Base-by-base conservation (phyloP, 495 filamentous ascomycete genomes). In the Trichoderma erinaceum region DNA sequence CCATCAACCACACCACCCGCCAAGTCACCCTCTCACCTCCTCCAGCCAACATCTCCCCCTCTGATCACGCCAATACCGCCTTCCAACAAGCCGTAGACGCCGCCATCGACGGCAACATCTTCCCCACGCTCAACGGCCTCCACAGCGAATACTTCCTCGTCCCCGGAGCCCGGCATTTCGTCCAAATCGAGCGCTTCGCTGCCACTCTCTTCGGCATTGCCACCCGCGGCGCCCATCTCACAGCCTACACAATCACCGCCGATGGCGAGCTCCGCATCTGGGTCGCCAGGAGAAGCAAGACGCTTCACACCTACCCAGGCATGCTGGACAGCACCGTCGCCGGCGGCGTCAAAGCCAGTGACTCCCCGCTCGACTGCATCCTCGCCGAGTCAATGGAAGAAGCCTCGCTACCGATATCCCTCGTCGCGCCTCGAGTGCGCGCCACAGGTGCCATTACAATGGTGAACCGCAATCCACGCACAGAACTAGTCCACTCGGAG, bases 271-370 rank as follows among this genome's bases (percentile, higher is more conserved):
- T 67, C 41, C 67, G 81, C 63, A 70, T 87, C 50, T 89, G 86
- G 85, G 78, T 88, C 25, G 75, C 80, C 3, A 72, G 80, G 7
- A 76, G 87, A 5, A 74, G 80, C 18, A 66, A 71, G 13, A 73
- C 76, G 23, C 77, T 84, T 58, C 79, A 79, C 58, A 85, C 81
- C 0, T 86, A 80, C 65, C 83, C 85, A 1, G 76, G 78, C 6
- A 79, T 79, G 78, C 79, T 89, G 6, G 86, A 88, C 72, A 78
- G 71, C 2, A 81, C 85, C 0, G 86, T 87, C 0, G 86, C 82
- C 6, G 85, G 85, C 10, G 84, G 84, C 13, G 73, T 88, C 4
- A 72, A 73, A 15, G 71, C 78, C 1, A 78, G 77, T 0, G 73
- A 78, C 35, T 70, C 69, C 1, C 82, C 85, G 1, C 72, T 81